phyloP scores from a whole-genome alignment of 169 alveolate genomes.

The Theileria orientalis region DNA sequence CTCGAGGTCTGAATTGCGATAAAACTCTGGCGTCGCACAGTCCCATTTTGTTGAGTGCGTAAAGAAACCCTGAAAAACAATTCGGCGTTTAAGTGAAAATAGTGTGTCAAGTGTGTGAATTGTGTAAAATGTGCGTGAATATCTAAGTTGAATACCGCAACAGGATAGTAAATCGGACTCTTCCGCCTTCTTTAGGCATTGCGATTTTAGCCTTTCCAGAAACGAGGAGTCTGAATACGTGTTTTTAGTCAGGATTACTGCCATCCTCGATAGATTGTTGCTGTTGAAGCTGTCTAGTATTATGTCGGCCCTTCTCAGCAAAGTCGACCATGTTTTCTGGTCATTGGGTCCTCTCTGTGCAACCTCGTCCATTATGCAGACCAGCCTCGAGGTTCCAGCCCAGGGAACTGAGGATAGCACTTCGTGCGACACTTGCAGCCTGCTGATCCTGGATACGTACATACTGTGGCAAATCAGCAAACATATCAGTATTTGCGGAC shows the following conservation, averaged over 20 bases:
- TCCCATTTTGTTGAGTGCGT: conserved; percentile 34
- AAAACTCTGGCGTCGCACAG: conserved; percentile 25
- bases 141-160: conserved; percentile 13
- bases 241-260: conserved; percentile 19
- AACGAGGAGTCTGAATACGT: conserved; percentile 7
- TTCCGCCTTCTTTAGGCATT: conserved; percentile 9
- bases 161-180: conserved; percentile 60
- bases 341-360: conserved; percentile 48
- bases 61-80: conserved; percentile 21
- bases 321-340: conserved; percentile 34
- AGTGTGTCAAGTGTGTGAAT: neutral
- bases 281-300: conserved; percentile 31
- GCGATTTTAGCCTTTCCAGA: conserved; percentile 3
- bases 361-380: conserved; percentile 46
- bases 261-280: conserved; percentile 42
- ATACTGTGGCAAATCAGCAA: too few species aligned
- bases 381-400: conserved; percentile 57
- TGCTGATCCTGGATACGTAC: conserved; percentile 1
- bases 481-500: neutral
- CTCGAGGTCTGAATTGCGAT: conserved; percentile 1
- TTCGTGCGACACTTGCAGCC: conserved; percentile 41
- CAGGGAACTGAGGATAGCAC: conserved; percentile 54
- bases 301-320: conserved; percentile 26
- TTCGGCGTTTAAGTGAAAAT: neutral
- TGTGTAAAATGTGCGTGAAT: neutral